Evolutionary conservation across 169 alveolate genomes (phyloP).

Genomic region (Cryptosporidium bovis): DNA sequence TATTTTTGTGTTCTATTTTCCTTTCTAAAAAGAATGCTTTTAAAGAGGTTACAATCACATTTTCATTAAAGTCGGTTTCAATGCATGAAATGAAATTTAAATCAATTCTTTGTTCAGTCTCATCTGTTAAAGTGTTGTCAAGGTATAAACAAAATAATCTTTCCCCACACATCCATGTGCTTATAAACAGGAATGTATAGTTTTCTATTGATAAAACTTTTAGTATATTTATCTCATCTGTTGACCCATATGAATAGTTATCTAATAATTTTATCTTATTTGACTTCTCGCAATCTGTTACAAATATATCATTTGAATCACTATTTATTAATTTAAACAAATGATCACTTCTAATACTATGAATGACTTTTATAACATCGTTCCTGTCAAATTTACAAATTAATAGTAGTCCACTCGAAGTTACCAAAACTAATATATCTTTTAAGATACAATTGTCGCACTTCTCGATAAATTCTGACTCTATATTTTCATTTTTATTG

Average conservation of each 20-base stretch:
- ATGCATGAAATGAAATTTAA: constrained; percentile 5
- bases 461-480: constrained; percentile 35
- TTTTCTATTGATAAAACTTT: constrained; percentile 9
- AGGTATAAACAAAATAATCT: constrained; percentile 13
- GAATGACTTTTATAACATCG: not conserved
- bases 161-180: constrained; percentile 63
- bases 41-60: constrained; percentile 22
- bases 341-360: not conserved
- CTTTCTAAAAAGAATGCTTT: constrained; percentile 8
- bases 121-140: not conserved
- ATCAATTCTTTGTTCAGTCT: not conserved
- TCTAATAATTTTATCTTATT: constrained; percentile 6
- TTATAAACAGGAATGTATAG: constrained; percentile 12
- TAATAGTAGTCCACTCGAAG: constrained; percentile 12
- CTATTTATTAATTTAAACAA: not conserved
- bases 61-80: constrained; percentile 48
- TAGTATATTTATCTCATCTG: constrained; percentile 35
- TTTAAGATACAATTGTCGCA: not conserved
- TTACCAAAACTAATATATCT: not conserved
- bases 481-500: not conserved
- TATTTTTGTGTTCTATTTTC: not conserved
- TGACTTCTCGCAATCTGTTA: not conserved
- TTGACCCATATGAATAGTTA: not conserved
- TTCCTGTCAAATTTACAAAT: constrained; percentile 17
- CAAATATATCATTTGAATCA: not conserved